A percentile compares a stretch with the other conserved stretches of the same genome.
These are phyloP conservation scores for Ogataea polymorpha DNA, from an alignment of 805 yeast genomes.

Conservation along the genomic window DNA sequence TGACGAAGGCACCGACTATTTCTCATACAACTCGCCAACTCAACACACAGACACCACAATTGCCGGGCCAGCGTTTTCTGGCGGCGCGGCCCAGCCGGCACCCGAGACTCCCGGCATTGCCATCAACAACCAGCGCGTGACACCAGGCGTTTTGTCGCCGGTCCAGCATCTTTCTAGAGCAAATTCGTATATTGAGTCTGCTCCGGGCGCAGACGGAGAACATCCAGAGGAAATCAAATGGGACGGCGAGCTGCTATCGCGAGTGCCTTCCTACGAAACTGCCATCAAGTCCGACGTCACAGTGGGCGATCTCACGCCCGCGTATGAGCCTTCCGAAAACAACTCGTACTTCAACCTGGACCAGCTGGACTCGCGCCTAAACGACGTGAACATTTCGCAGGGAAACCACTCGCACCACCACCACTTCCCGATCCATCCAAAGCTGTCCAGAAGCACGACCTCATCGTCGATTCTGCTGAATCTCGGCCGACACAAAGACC, in stretches of 20 bases:
- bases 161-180: constrained; percentile 58
- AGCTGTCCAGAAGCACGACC: constrained; percentile 13
- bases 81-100: constrained; percentile 17
- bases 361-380: constrained; percentile 31
- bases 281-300: constrained; percentile 59
- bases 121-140: constrained; percentile 1
- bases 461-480: constrained; percentile 10
- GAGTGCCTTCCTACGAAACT: constrained; percentile 81
- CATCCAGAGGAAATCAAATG: constrained; percentile 17
- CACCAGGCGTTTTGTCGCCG: constrained; percentile 50
- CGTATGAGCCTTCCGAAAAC: constrained; percentile 54
- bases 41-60: constrained; percentile 6
- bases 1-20: constrained; percentile 34
- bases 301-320: constrained; percentile 64
- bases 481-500: constrained; percentile 15
- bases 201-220: constrained; percentile 2
- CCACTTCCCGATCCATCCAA: constrained; percentile 6
- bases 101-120: constrained; percentile 12
- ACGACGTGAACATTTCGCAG: constrained; percentile 19
- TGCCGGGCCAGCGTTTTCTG: constrained; percentile 23
- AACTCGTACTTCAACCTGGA: constrained; percentile 36
- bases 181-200: constrained; percentile 41
- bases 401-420: constrained; percentile 1
- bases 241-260: constrained; percentile 35
- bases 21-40: constrained; percentile 20